A percentile compares a stretch with the other conserved stretches of the same genome.
phyloP scores from a whole-genome alignment of 1,139 yeast species.

The Blastobotrys proliferans region DNA sequence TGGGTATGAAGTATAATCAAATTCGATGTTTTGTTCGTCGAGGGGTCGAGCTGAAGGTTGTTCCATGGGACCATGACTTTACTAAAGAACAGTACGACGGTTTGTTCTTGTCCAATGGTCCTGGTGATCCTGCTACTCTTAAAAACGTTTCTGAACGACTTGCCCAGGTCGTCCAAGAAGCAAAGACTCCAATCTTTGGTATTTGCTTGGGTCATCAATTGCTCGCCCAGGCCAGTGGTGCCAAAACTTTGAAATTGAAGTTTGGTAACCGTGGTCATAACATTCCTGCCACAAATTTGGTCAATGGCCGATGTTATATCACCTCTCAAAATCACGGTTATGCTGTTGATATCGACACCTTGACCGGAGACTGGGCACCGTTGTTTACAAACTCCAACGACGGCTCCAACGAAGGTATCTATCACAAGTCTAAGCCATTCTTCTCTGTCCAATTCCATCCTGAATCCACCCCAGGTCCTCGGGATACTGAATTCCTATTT shows the following conservation, averaged over 20 bases:
- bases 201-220: constrained; percentile 99
- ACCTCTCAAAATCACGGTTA: constrained; percentile 99
- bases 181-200: constrained; percentile 74
- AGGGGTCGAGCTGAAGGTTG: constrained; percentile 94
- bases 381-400: constrained; percentile 95
- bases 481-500: constrained; percentile 96
- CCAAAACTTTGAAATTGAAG: constrained; percentile 83
- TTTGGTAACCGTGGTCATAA: constrained; percentile 99
- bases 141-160: constrained; percentile 59
- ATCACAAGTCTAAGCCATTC: constrained; percentile 79
- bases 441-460: constrained; percentile 99
- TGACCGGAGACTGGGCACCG: constrained; percentile 81
- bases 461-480: constrained; percentile 98
- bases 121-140: constrained; percentile 97
- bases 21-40: constrained; percentile 94
- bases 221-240: constrained; percentile 94
- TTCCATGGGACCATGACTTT: constrained; percentile 93
- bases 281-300: constrained; percentile 92
- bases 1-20: constrained; percentile 97
- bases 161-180: constrained; percentile 50
- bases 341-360: constrained; percentile 83
- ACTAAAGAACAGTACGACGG: constrained; percentile 78
- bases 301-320: constrained; percentile 95
- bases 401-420: constrained; percentile 97
- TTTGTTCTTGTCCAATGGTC: constrained; percentile 95